Conservation (phyloP, 345 rosid species). For the Boechera retrofracta region DNA sequence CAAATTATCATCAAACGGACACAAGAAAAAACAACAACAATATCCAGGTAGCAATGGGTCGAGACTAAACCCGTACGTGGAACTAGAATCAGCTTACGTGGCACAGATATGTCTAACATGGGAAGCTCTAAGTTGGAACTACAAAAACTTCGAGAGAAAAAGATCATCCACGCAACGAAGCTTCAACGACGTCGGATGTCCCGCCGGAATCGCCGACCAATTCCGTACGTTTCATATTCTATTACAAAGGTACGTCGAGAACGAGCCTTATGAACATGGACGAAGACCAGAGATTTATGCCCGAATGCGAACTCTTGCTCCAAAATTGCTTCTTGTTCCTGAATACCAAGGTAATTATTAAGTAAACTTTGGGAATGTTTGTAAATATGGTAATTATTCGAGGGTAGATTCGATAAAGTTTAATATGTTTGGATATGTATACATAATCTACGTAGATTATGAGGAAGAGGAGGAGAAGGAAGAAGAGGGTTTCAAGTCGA, state of each 20-base stretch:
- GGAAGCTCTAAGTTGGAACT: conserved; percentile 98
- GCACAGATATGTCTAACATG: conserved; percentile 94
- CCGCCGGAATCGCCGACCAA: conserved; percentile 78
- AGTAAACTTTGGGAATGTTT: background rate
- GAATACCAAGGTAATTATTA: conserved; percentile 74
- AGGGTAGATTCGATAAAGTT: background rate
- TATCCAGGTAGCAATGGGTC: conserved; percentile 43
- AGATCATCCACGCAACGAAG: conserved; percentile 47
- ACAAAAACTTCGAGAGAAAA: conserved; percentile 77
- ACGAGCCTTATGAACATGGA: conserved; percentile 97
- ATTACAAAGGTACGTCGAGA: conserved; percentile 84
- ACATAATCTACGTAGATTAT: conserved; percentile 31
- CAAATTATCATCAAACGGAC: conserved; percentile 63
- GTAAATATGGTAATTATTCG: background rate
- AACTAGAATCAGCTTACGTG: conserved; percentile 84
- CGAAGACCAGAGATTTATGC: conserved; percentile 91
- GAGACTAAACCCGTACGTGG: conserved; percentile 83
- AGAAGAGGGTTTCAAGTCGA: conserved; percentile 62
- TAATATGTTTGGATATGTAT: background rate
- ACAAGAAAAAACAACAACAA: conserved; percentile 46
- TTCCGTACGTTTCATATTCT: conserved; percentile 95
- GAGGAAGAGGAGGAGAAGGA: conserved; percentile 60
- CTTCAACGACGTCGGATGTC: conserved; percentile 73
- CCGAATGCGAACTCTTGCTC: conserved; percentile 89
- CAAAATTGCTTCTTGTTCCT: conserved; percentile 90